Evolutionary conservation across 805 yeast species (phyloP).

Genomic region (Millerozyma acaciae): DNA sequence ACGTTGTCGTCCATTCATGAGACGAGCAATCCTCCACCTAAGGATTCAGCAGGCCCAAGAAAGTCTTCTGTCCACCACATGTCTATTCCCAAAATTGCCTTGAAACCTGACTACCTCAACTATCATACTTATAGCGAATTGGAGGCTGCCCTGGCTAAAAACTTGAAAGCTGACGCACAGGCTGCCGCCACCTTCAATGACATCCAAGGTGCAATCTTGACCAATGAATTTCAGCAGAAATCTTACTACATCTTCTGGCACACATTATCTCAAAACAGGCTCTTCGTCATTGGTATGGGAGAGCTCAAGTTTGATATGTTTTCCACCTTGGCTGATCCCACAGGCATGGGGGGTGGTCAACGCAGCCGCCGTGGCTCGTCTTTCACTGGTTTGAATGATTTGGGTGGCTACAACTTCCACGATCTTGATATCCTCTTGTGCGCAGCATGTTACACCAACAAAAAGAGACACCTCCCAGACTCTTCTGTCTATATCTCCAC

Average conservation of each 20-base stretch:
- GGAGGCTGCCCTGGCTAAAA: slow-evolving; percentile 10
- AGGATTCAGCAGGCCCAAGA: slow-evolving; percentile 10
- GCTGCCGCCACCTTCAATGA: slow-evolving; percentile 13
- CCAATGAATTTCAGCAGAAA: slow-evolving; percentile 36
- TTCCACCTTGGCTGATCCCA: slow-evolving; percentile 14
- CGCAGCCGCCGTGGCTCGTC: slow-evolving; percentile 30
- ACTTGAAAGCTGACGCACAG: slow-evolving; percentile 5
- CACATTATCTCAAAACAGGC: slow-evolving; percentile 11
- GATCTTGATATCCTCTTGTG: slow-evolving; percentile 33
- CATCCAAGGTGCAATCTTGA: slow-evolving; percentile 35
- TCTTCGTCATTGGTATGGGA: slow-evolving; percentile 31
- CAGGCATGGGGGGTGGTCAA: slow-evolving; percentile 11
- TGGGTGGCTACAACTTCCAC: slow-evolving; percentile 40
- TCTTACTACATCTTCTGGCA: slow-evolving; percentile 34
- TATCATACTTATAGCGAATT: slow-evolving; percentile 4
- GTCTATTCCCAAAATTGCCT: slow-evolving; percentile 27
- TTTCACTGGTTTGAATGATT: slow-evolving; percentile 33
- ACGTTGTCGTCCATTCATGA: slow-evolving; percentile 20
- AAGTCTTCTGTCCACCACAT: slow-evolving; percentile 23
- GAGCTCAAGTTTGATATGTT: slow-evolving; percentile 27
- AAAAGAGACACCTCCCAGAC: slow-evolving; percentile 11
- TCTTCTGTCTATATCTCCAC: slow-evolving; percentile 19
- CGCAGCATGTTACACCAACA: slow-evolving; percentile 26
- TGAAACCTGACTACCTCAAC: slow-evolving; percentile 23
- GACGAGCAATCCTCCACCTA: neutral